Percentiles rank a stretch among this genome's conserved stretches.
phyloP scores from a whole-genome alignment of 2,329 filamentous ascomycete genomes.

The Ophiostoma novo-ulmi region DNA sequence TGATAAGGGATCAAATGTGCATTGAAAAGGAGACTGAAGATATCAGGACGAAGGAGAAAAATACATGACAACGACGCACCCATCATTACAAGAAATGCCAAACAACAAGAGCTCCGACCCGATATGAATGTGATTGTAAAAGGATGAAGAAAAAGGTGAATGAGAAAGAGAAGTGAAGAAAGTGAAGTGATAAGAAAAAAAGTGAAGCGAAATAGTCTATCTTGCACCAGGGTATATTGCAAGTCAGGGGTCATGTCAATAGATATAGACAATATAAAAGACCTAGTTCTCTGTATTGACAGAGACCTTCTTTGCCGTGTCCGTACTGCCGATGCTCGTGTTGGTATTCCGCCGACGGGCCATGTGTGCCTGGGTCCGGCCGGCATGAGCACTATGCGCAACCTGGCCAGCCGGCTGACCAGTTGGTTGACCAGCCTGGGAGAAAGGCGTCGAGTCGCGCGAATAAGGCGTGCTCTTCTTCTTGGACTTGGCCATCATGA shows the following conservation, averaged over 20 bases:
- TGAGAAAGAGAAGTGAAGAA: not conserved
- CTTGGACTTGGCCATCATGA: conserved; percentile 50
- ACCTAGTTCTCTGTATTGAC: conserved; percentile 18
- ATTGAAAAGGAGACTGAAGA: not conserved
- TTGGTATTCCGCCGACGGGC: conserved; percentile 54
- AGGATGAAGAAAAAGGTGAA: not conserved
- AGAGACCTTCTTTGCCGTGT: conserved; percentile 56
- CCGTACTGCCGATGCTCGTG: conserved; percentile 56
- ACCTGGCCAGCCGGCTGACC: not conserved
- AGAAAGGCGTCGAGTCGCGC: conserved; percentile 29
- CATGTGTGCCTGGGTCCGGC: conserved; percentile 29
- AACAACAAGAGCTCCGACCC: not conserved
- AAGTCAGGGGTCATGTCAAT: not conserved
- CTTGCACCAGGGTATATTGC: conserved; percentile 11
- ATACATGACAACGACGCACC: not conserved
- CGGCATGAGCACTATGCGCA: not conserved
- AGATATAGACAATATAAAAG: not conserved
- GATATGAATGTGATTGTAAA: not conserved
- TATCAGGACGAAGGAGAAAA: not conserved
- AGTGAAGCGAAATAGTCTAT: conserved; percentile 12
- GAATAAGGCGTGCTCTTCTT: conserved; percentile 35
- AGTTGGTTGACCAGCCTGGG: conserved; percentile 19
- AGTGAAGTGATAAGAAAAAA: not conserved
- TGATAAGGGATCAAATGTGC: not conserved
- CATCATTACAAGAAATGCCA: conserved; percentile 17